Evolutionary conservation across 1,284 basidiomycete species (phyloP), one percentile per base, ranked within the genome.

Genomic region (Rhodotorula glutinis): DNA sequence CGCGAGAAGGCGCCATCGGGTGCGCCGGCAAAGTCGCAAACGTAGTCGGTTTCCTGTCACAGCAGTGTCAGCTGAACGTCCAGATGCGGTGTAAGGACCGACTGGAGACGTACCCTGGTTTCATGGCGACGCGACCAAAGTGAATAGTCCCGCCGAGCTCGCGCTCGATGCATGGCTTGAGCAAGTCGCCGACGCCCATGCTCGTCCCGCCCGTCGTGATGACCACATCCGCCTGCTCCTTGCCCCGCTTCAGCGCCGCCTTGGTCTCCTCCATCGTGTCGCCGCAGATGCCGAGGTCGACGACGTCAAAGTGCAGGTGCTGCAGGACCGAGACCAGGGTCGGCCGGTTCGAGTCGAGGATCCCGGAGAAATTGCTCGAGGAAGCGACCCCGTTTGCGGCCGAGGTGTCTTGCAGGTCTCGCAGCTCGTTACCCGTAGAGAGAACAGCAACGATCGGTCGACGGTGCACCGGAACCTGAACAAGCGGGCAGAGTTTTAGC

Each of bases 201-300:
- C 88, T 90, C 3, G 91, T 92, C 4, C 91, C 91, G 17, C 92
- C 91, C 0, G 91, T 94, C 0, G 89, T 89, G 16, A 94, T 79
- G 14, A 93, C 77, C 4, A 94, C 78, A 75, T 93, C 91, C 0
- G 90, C 87, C 27, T 79, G 76, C 38, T 82, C 78, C 7, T 90
- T 79, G 0, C 87, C 91, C 30, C 78, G 78, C 57, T 78, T 76
- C 53, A 93, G 81, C 3, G 84, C 84, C 11, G 79, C 75, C 19
- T 87, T 81, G 68, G 91, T 90, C 3, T 84, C 81, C 2, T 82
- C 79, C 66, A 89, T 79, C 56, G 84, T 81, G 77, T 94, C 91
- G 3, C 82, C 78, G 3, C 88, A 86, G 71, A 94, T 89, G 1
- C 91, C 91, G 0, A 92, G 81, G 76, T 94, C 90, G 27, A 91